A percentile compares a stretch with the other conserved stretches of the same genome.
phyloP scores from a whole-genome alignment of 2,329 filamentous ascomycete species.

The Claviceps capensis region DNA sequence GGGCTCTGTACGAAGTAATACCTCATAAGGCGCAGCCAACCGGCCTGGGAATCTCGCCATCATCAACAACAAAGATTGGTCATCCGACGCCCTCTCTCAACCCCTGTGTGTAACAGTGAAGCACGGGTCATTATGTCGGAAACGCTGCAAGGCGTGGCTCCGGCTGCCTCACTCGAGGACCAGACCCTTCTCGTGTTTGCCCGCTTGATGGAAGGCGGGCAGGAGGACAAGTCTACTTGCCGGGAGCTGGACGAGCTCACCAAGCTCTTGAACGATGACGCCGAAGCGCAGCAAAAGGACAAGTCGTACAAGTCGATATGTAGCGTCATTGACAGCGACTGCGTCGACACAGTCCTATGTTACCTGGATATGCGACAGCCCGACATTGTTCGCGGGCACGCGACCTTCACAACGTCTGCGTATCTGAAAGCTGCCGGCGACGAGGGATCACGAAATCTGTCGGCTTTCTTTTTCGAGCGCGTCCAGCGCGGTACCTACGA shows the following conservation, averaged over 20 bases:
- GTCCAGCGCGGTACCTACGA: slow-evolving; percentile 67
- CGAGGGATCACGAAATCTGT: slow-evolving; percentile 54
- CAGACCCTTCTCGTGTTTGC: slow-evolving; percentile 69
- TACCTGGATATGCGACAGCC: slow-evolving; percentile 76
- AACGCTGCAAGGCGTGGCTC: slow-evolving; percentile 16
- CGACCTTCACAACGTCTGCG: slow-evolving; percentile 68
- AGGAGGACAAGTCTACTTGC: slow-evolving; percentile 63
- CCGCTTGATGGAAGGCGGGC: slow-evolving; percentile 78
- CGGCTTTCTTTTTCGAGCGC: slow-evolving; percentile 59
- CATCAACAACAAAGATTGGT: not conserved
- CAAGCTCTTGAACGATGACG: slow-evolving; percentile 44
- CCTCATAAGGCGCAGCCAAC: not conserved
- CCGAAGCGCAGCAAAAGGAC: slow-evolving; percentile 28
- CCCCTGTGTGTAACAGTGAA: not conserved
- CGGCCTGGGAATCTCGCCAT: not conserved
- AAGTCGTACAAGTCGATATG: slow-evolving; percentile 35
- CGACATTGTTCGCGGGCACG: slow-evolving; percentile 62
- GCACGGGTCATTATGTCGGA: slow-evolving; percentile 18
- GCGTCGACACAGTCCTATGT: slow-evolving; percentile 72
- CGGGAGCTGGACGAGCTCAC: slow-evolving; percentile 44
- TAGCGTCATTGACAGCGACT: slow-evolving; percentile 55
- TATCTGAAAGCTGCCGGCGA: slow-evolving; percentile 68
- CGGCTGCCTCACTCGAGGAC: slow-evolving; percentile 35
- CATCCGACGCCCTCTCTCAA: not conserved
- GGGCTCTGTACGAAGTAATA: not conserved